phyloP scores from a whole-genome alignment of 495 filamentous ascomycete genomes.

The Rusavskia elegans region DNA sequence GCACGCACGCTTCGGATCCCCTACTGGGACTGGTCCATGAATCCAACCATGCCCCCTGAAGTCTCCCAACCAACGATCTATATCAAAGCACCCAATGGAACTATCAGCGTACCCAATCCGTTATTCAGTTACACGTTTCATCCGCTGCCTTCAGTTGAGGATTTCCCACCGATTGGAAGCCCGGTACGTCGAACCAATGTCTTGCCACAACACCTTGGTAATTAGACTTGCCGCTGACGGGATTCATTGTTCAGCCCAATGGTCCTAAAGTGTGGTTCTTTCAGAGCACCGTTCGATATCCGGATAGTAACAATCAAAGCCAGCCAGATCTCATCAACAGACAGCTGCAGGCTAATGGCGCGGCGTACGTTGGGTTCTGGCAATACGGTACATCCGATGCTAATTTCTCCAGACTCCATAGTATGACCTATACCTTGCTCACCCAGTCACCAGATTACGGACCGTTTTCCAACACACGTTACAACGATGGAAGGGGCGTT shows the following conservation, averaged over 20 bases:
- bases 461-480: slow-evolving; percentile 13
- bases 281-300: slow-evolving; percentile 11
- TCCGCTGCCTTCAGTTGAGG: slow-evolving; percentile 10
- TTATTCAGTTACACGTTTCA: slow-evolving; percentile 21
- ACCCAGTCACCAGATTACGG: slow-evolving; percentile 9
- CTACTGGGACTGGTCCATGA: slow-evolving; percentile 42
- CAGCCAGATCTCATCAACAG: slow-evolving; percentile 9
- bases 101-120: slow-evolving; percentile 18
- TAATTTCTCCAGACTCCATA: slow-evolving; percentile 1
- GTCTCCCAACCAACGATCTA: slow-evolving; percentile 20
- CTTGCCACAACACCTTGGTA: neutral
- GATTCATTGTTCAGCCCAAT: neutral
- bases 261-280: neutral
- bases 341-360: slow-evolving; percentile 9
- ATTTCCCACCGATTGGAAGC: slow-evolving; percentile 11
- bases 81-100: slow-evolving; percentile 22
- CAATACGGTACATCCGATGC: neutral
- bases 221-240: neutral
- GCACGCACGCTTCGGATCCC: slow-evolving; percentile 33
- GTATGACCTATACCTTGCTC: slow-evolving; percentile 9
- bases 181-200: neutral
- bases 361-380: slow-evolving; percentile 2
- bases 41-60: slow-evolving; percentile 19
- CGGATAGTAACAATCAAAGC: slow-evolving; percentile 5
- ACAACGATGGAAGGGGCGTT: slow-evolving; percentile 3